Evolutionary conservation across 108 stramenopile genomes (phyloP).

Genomic region (Cyclotella sp.): DNA sequence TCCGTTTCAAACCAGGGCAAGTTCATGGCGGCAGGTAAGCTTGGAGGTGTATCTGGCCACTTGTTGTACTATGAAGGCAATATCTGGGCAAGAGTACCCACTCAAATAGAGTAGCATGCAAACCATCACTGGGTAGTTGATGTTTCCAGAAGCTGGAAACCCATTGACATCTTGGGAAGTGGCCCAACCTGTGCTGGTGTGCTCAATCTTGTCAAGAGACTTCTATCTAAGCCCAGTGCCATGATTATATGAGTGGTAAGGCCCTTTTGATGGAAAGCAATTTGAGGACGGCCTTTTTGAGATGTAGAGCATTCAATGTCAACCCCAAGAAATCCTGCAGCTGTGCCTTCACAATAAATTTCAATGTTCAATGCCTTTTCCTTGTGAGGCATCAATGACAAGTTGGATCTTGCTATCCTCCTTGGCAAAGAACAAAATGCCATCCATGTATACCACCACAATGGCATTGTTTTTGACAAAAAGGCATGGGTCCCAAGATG

Average conservation of each 20-base stretch:
- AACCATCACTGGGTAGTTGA: conserved; percentile 33
- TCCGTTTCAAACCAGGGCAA: too few species aligned
- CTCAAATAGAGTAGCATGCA: conserved; percentile 58
- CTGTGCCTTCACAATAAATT: too few species aligned
- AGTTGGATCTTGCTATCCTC: background rate
- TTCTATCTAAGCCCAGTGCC: conserved; percentile 2
- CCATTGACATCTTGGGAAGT: conserved; percentile 26
- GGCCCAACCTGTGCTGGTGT: conserved; percentile 10
- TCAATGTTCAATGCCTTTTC: background rate
- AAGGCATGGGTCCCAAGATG: too few species aligned
- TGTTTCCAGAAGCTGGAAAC: too few species aligned
- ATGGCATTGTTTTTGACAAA: background rate
- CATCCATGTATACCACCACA: too few species aligned
- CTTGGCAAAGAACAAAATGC: background rate
- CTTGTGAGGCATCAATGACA: background rate
- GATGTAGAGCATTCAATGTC: too few species aligned
- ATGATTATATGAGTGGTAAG: conserved; percentile 18
- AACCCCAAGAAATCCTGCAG: too few species aligned
- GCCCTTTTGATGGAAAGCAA: conserved; percentile 47
- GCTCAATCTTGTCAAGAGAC: too few species aligned
- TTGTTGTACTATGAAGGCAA: too few species aligned
- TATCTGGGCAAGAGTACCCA: conserved; percentile 46
- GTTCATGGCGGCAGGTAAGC: too few species aligned
- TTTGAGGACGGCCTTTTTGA: conserved; percentile 1
- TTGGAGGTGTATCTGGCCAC: too few species aligned